Evolutionary conservation across 1,284 basidiomycete species (phyloP).

Genomic region (Sparassis latifolia): DNA sequence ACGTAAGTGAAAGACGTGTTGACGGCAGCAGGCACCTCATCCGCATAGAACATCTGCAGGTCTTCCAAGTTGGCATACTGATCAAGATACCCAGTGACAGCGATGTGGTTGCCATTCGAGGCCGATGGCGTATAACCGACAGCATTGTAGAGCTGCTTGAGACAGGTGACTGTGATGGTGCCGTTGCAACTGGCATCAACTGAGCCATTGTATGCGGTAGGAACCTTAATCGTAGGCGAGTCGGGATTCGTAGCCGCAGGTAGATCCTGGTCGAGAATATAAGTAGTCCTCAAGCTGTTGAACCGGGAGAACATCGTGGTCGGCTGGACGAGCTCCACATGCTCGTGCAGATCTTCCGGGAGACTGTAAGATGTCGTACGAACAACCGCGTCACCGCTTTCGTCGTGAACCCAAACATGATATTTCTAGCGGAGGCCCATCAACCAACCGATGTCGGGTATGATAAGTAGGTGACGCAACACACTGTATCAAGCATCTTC

Average conservation of each 20-base stretch:
- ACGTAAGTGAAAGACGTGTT: conserved; percentile 39
- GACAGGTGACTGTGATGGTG: conserved; percentile 50
- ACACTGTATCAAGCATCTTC: conserved; percentile 61
- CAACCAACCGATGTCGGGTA: background rate
- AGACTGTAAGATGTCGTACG: conserved; percentile 69
- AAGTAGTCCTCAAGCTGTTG: conserved; percentile 38
- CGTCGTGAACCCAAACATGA: conserved; percentile 50
- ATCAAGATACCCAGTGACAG: conserved; percentile 53
- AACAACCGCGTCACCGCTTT: conserved; percentile 46
- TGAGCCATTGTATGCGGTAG: conserved; percentile 28
- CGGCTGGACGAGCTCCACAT: conserved; percentile 68
- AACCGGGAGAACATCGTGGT: conserved; percentile 65
- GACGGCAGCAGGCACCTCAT: conserved; percentile 26
- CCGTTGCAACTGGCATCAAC: conserved; percentile 47
- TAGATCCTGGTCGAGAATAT: conserved; percentile 26
- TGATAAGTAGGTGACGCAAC: conserved; percentile 11
- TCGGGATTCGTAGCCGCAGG: conserved; percentile 21
- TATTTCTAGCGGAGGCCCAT: conserved; percentile 41
- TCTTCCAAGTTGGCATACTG: conserved; percentile 50
- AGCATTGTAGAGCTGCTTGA: conserved; percentile 51
- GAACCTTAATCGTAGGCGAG: conserved; percentile 20
- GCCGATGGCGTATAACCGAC: conserved; percentile 40
- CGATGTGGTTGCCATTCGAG: conserved; percentile 42
- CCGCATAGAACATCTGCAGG: conserved; percentile 32
- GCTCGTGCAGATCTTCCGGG: conserved; percentile 51